Base-by-base conservation (phyloP, 2,329 filamentous ascomycete species). In the Pleomassaria siparia region DNA sequence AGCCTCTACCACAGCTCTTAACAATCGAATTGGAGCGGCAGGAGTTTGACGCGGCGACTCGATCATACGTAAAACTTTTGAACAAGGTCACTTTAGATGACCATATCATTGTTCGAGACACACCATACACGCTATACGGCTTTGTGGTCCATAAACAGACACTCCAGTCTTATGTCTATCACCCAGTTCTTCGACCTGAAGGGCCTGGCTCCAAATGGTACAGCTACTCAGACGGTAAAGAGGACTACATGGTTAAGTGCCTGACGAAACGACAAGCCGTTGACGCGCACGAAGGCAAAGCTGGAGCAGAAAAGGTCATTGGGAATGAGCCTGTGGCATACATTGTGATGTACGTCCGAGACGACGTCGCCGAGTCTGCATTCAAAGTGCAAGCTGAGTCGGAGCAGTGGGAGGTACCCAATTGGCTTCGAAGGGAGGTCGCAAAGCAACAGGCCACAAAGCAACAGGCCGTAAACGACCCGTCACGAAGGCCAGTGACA, bases 91-190 rank as follows among this genome's bases (percentile, higher is more conserved):
- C 74, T 2, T 56, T 85, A 12, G 74, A 83, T 43, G 81, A 85
- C 44, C 66, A 75, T 10, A 61, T 85, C 21, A 73, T 73, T 35
- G 64, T 84, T n/a, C 59, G 72, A 21, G 71, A 62, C 8, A 70
- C 69, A 11, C 62, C 71, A 10, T 86, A 84, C 58, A 77, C 76
- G 1, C 73, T 86, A 0, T 85, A 82, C 53, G 81, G 81, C 2
- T 80, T 84, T 52, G 70, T 84, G 25, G 80, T 82, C 2, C 83
- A 86, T 58, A 78, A 77, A 50, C 82, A 81, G 21, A 76, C 76
- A 35, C 76, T 84, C 13, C 78, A 78, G 16, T 84, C 81, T 4
- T 77, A 77, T 40, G 74, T 79, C 29, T 85, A 83, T 67, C 80
- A 82, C 55, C 77, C 79, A n/a, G 77, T 84, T 26, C 64, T 86